Evolutionary conservation across 2,329 filamentous ascomycete genomes (phyloP).

Genomic region (Drechslera avenae): DNA sequence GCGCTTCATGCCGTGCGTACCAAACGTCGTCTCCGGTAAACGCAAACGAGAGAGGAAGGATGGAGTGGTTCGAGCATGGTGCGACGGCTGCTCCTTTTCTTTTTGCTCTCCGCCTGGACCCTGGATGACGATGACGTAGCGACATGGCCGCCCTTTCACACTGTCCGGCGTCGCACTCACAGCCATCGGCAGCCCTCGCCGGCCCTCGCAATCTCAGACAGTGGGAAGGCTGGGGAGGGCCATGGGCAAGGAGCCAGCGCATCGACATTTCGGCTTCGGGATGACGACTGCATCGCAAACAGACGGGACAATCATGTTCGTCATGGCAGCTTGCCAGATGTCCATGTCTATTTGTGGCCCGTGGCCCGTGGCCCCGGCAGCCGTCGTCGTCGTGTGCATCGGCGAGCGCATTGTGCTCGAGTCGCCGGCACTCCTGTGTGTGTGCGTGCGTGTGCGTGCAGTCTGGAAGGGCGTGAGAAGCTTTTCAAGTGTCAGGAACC

Average conservation of each 20-base stretch:
- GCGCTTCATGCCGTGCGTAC: background rate
- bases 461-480: conserved; percentile 9
- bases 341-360: too few relatives aligned
- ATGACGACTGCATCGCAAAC: conserved; percentile 16
- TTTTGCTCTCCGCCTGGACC: conserved; percentile 18
- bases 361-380: background rate
- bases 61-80: conserved; percentile 14
- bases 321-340: too few relatives aligned
- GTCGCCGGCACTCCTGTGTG: background rate
- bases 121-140: background rate
- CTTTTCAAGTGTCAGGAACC: conserved; percentile 37
- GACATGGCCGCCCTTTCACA: background rate
- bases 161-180: background rate
- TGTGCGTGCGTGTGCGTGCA: background rate
- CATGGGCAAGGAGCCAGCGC: conserved; percentile 18
- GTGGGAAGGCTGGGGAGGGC: too few relatives aligned
- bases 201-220: conserved; percentile 10
- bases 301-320: too few relatives aligned
- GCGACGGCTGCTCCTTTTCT: conserved; percentile 21
- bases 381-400: background rate
- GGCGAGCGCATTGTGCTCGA: conserved; percentile 8
- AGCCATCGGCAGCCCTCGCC: conserved; percentile 3
- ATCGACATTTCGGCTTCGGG: conserved; percentile 17
- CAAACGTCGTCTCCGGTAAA: background rate
- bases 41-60: too few relatives aligned